Base-by-base conservation (phyloP, 208 protist genomes). In the Tritrichomonas foetus region DNA sequence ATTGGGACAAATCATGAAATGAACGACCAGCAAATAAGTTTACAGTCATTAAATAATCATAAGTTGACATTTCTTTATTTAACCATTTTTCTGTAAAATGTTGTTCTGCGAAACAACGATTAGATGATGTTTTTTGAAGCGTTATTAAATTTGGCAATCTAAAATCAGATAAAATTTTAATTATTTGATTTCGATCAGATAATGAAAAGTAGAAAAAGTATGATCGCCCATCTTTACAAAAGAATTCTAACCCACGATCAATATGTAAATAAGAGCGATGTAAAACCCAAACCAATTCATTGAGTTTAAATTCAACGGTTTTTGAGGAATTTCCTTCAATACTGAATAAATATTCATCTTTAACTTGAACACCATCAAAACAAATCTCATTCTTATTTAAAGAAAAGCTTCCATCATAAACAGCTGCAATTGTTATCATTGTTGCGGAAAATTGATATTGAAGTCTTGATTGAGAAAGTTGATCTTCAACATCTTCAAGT, bases 1-100 rank as follows among this genome's bases (percentile, higher is more conserved):
- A 93, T 50, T 93, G 78, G 1, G 47, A 57, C 27, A 89, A 89
- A 57, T 89, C 78, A 89, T 89, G 53, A n/a, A 41, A 89, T 39
- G 16, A 36, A 44, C 78, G 33, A 22, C 78, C 78, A 1, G 47
- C 78, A 39, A 89, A 57, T 13, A 89, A 89, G 36, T 89, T 89
- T 20, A 89, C 47, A 1, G 9, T 20, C 78, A 89, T 89, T 1
- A 89, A 49, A 57, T 89, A 89, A 11, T 89, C 78, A 49, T 53
- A 89, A 50, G 33, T 89, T 57, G 47, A 57, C 47, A 89, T 89
- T 20, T 61, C 27, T 53, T 33, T 33, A 25, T 44, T 27, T 27
- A 44, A 33, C 78, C 78, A 89, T 36, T 89, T 44, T 16, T 61
- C 53, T 22, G 53, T 61, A 61, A 61, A 61, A 61, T 16, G 53